phyloP scores from a whole-genome alignment of 805 yeast genomes.

The Cyberlindnera maritima region DNA sequence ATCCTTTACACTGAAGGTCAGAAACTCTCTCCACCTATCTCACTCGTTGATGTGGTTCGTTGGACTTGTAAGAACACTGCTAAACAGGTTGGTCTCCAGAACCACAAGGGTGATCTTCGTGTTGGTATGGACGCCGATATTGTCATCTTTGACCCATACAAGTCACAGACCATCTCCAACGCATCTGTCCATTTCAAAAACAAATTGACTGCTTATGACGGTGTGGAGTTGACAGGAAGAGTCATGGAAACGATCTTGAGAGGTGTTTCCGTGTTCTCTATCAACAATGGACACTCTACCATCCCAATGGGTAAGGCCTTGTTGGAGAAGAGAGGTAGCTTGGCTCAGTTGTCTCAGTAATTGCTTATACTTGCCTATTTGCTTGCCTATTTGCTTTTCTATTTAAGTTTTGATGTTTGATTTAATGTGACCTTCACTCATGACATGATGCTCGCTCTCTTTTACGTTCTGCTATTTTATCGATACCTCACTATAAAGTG shows the following conservation, averaged over 20 bases:
- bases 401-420: neutral
- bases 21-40: conserved; percentile 47
- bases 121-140: conserved; percentile 89
- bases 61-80: conserved; percentile 90
- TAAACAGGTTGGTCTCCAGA: conserved; percentile 72
- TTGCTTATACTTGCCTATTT: no score
- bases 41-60: conserved; percentile 58
- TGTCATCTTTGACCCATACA: conserved; percentile 70
- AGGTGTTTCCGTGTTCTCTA: conserved; percentile 66
- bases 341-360: neutral
- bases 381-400: neutral
- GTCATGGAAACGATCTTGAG: conserved; percentile 79
- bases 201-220: conserved; percentile 85
- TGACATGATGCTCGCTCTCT: no score
- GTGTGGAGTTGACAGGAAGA: conserved; percentile 62
- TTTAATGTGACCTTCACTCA: neutral
- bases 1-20: conserved; percentile 74
- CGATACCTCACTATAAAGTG: no score
- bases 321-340: conserved; percentile 49
- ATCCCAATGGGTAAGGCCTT: conserved; percentile 58
- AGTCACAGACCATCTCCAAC: conserved; percentile 48
- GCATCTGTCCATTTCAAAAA: conserved; percentile 70
- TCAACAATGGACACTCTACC: conserved; percentile 49
- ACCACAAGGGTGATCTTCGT: conserved; percentile 68
- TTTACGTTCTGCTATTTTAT: no score